Percentiles rank a stretch among this genome's conserved stretches.
These are phyloP conservation scores for Neocatenulostroma microsporum DNA, from an alignment of 2,329 filamentous ascomycete genomes.

Conservation along the genomic window DNA sequence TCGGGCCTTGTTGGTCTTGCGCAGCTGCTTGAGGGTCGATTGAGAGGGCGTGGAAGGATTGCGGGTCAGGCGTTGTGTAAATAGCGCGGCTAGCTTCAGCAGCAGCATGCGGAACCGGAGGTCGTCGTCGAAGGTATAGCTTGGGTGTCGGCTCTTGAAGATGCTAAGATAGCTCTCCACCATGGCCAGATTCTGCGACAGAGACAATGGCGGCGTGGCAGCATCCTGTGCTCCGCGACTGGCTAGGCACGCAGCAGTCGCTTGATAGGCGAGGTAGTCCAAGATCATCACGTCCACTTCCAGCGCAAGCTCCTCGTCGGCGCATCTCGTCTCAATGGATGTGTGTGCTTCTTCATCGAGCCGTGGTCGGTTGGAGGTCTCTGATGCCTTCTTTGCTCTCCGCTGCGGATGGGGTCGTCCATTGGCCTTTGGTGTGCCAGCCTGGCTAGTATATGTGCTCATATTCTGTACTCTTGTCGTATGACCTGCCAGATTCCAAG, in stretches of 20 bases:
- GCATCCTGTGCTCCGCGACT: slow-evolving; percentile 7
- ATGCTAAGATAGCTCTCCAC: slow-evolving; percentile 37
- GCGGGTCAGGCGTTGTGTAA: slow-evolving; percentile 36
- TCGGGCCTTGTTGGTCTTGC: slow-evolving; percentile 31
- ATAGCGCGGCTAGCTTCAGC: slow-evolving; percentile 40
- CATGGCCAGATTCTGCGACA: slow-evolving; percentile 14
- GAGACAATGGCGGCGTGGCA: slow-evolving; percentile 1
- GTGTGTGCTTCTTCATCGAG: slow-evolving; percentile 9
- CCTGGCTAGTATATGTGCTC: too few relatives aligned
- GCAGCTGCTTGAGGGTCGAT: slow-evolving; percentile 29
- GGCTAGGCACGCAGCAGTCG: slow-evolving; percentile 37
- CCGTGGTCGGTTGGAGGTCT: slow-evolving; percentile 1
- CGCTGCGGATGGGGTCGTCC: too few relatives aligned
- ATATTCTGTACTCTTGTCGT: too few relatives aligned
- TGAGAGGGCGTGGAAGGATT: slow-evolving; percentile 32
- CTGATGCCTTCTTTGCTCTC: slow-evolving; percentile 1
- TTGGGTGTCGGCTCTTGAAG: slow-evolving; percentile 35
- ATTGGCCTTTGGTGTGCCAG: too few relatives aligned
- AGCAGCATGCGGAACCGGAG: slow-evolving; percentile 43
- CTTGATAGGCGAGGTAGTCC: slow-evolving; percentile 48
- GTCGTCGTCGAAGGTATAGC: slow-evolving; percentile 29
- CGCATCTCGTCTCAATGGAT: slow-evolving; percentile 8
- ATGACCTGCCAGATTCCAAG: neutral
- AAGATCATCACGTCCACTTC: slow-evolving; percentile 50
- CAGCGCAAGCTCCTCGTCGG: slow-evolving; percentile 30